Base-by-base conservation (phyloP, 106 monocot genomes). In the Agapanthus africanus region DNA sequence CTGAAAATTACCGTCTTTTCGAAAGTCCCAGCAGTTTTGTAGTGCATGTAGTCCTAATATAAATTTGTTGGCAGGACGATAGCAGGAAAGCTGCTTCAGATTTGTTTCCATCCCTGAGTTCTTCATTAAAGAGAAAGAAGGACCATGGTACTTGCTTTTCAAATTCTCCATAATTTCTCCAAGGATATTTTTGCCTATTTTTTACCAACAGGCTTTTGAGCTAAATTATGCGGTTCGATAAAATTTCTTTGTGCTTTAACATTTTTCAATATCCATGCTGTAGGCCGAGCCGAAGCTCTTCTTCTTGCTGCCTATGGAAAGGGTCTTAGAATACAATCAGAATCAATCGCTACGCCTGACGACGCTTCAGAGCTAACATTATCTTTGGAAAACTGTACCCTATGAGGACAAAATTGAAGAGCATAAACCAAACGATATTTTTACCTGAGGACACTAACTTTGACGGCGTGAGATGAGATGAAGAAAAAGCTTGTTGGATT, bases 221-320 rank as follows among this genome's bases (percentile, higher is more conserved):
- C n/a, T n/a, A n/a, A n/a, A n/a, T n/a, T n/a, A n/a, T n/a, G n/a
- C n/a, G n/a, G n/a, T n/a, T n/a, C n/a, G n/a, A n/a, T n/a, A n/a
- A n/a, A 59, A 4, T 33, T 59, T n/a, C 11, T 59, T 10, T 34
- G n/a, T 59, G 54, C 33, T 1, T 16, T 59, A 11, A 18, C 14
- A 33, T 35, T 4, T 14, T 51, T 31, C 6, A 27, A 63, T 47
- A 25, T 40, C 11, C 0, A 65, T 82, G 16, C 22, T 74, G 18
- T 79, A 99, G 97, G 97, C 14, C 83, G 97, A 68, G 97, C 97
- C 35, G 92, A 99, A 75, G 92, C 97, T 66, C 92, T 99, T 83
- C 84, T 99, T 36, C 90, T 99, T 70, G 97, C 97, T n/a, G 97
- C 92, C 26, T 90, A 87, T 79, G 97, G 87, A 14, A 92, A 77